Conservation (phyloP, 805 yeast genomes). For the Kodamaea restingae region DNA sequence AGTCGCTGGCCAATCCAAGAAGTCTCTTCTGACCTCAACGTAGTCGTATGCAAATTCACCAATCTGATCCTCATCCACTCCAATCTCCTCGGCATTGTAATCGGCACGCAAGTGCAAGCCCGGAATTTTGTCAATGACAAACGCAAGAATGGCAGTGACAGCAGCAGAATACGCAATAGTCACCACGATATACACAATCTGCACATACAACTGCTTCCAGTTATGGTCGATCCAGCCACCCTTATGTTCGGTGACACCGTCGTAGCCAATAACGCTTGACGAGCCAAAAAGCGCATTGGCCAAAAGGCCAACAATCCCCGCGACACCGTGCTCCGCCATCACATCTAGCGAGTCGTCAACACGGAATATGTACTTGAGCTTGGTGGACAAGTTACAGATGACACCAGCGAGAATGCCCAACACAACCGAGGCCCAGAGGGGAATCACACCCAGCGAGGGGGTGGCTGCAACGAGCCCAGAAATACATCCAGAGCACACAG, state of each 20-base stretch:
- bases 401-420: conserved; percentile 79
- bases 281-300: conserved; percentile 88
- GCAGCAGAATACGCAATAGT: conserved; percentile 69
- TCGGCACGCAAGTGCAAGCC: conserved; percentile 75
- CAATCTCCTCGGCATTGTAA: conserved; percentile 81
- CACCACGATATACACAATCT: conserved; percentile 78
- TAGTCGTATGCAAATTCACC: conserved; percentile 99
- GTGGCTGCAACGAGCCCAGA: conserved; percentile 97
- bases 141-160: conserved; percentile 74
- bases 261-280: conserved; percentile 84
- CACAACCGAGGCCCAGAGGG: conserved; percentile 85
- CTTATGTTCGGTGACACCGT: conserved; percentile 73
- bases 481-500: conserved; percentile 90
- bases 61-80: conserved; percentile 94
- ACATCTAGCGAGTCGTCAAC: conserved; percentile 95
- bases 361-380: conserved; percentile 70
- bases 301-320: conserved; percentile 86
- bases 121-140: conserved; percentile 72
- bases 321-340: conserved; percentile 98
- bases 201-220: conserved; percentile 88
- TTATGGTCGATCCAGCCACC: conserved; percentile 95
- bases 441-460: conserved; percentile 87
- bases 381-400: conserved; percentile 86
- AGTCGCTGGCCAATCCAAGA: conserved; percentile 47
- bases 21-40: conserved; percentile 94